These are phyloP conservation scores for Acephala macrosclerotiorum DNA, from an alignment of 2,329 filamentous ascomycete species.

Conservation along the genomic window DNA sequence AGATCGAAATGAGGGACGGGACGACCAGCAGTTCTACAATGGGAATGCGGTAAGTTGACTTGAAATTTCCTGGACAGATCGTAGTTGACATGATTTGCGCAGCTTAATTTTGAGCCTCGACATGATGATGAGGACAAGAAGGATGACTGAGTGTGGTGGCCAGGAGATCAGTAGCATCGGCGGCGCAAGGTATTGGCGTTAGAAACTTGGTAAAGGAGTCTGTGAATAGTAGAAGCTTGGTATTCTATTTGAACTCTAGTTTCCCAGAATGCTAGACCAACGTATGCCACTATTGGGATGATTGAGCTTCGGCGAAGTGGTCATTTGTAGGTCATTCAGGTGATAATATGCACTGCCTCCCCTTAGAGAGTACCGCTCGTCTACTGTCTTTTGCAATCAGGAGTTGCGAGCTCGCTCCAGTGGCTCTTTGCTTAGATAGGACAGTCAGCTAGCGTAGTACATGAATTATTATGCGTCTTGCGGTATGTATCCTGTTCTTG, in stretches of 20 bases:
- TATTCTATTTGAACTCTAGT: neutral
- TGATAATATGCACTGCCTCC: no score
- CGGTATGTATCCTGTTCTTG: no score
- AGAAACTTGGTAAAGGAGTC: neutral
- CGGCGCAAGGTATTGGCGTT: neutral
- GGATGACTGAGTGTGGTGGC: conserved; percentile 25
- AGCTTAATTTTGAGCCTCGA: conserved; percentile 44
- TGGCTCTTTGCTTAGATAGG: no score
- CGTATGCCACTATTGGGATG: neutral
- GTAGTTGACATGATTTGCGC: conserved; percentile 12
- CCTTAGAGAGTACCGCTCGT: no score
- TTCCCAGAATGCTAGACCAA: neutral
- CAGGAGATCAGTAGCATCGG: neutral
- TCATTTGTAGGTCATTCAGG: no score
- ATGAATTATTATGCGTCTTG: no score
- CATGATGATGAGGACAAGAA: conserved; percentile 39
- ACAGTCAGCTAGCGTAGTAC: no score
- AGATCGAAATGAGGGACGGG: conserved; percentile 60
- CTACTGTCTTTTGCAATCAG: no score
- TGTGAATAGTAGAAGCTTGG: neutral
- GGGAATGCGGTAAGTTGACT: conserved; percentile 75
- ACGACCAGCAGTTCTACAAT: conserved; percentile 82
- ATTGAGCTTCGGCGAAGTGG: no score
- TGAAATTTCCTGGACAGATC: neutral
- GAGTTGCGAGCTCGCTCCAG: no score